Evolutionary conservation across 2,329 filamentous ascomycete genomes (phyloP), one percentile per base, ranked within the genome.

Genomic region (Daldinia eschscholtzii): DNA sequence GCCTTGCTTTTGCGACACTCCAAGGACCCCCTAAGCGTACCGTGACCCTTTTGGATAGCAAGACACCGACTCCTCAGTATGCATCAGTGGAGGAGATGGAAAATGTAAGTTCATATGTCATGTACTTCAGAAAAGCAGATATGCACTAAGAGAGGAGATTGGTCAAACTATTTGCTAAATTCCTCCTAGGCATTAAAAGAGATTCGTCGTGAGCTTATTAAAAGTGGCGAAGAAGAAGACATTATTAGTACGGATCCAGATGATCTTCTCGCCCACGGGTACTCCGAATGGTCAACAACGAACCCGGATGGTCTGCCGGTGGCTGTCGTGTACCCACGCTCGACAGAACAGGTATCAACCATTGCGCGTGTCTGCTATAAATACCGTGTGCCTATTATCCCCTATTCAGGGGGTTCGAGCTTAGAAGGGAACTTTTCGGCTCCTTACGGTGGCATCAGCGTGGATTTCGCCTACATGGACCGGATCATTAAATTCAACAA

Each of bases 361-460:
- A 88, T 91, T 66, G 87, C 87, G 1, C 84, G 90, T 71, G 84
- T 94, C 61, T 97, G 94, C 81, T 85, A 92, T 81, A 91, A 91
- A 78, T 91, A 94, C 79, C 89, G 87, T 15, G 88, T 97, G 61
- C 94, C 94, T 1, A 92, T 97, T 82, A 92, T 96, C 67, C 91
- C 93, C 0, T 97, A 92, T 77, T 96, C 93, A 0, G 94, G 93
- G 2, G 94, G 94, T 13, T 92, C 93, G 0, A 95, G 92, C 72
- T 83, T 98, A 0, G 94, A 98, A 79, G 94, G 92, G 13, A 96
- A 97, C 78, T 97, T 97, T 79, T 92, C 93, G 0, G 93, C 94
- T 13, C 93, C 93, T 0, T 92, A 91, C 76, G 94, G 94, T 12
- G 94, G 94, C 12, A 88, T 98, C 76, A 95, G 92, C 72, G 92